These are phyloP conservation scores for Schizothecium vesticola DNA, from an alignment of 495 filamentous ascomycete species.

Conservation along the genomic window DNA sequence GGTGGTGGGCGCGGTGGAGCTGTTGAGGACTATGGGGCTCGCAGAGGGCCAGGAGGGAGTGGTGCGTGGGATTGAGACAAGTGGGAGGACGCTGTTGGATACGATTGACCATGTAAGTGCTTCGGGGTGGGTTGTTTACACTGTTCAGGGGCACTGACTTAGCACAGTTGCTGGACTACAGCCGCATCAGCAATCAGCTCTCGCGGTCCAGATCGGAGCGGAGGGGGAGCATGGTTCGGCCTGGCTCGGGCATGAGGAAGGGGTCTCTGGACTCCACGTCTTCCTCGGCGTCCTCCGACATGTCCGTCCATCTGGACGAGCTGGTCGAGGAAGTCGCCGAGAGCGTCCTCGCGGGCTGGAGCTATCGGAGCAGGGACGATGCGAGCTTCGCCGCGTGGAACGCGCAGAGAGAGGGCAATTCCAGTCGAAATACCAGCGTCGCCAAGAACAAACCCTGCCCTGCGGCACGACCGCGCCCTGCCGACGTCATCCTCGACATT, in stretches of 20 bases:
- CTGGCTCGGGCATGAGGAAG: neutral
- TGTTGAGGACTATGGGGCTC: constrained; percentile 53
- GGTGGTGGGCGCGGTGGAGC: constrained; percentile 63
- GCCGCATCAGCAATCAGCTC: constrained; percentile 55
- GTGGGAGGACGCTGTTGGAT: constrained; percentile 68
- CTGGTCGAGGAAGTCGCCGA: constrained; percentile 57
- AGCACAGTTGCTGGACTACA: constrained; percentile 52
- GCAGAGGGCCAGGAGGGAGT: constrained; percentile 54
- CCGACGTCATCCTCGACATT: constrained; percentile 58
- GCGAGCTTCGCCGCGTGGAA: constrained; percentile 14
- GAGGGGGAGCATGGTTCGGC: neutral
- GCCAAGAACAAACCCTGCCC: constrained; percentile 26
- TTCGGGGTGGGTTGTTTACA: constrained; percentile 5
- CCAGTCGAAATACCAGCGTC: neutral
- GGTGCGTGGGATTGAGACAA: constrained; percentile 65
- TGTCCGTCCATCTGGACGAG: constrained; percentile 35
- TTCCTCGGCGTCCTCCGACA: neutral
- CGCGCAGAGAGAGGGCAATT: neutral
- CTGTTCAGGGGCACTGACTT: neutral
- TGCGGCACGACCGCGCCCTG: neutral
- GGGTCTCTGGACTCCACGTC: neutral
- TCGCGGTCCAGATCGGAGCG: constrained; percentile 12
- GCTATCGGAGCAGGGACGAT: constrained; percentile 26
- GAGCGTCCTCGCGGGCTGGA: constrained; percentile 51
- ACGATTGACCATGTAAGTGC: constrained; percentile 64